Conservation (phyloP, 108 stramenopile genomes). For the Cyclotella baltica region DNA sequence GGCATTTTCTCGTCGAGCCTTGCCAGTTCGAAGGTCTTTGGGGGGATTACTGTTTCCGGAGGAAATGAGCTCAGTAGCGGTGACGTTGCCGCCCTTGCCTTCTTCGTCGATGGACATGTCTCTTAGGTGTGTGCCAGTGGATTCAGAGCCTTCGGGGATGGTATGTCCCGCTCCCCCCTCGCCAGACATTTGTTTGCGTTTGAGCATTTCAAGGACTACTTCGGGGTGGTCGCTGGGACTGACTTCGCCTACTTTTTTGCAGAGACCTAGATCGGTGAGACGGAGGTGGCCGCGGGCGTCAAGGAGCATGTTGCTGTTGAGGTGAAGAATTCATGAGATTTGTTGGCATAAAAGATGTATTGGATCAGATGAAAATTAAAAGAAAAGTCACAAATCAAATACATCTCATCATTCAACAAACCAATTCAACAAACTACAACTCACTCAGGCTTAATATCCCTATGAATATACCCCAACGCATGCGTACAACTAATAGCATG, state of each 20-base stretch:
- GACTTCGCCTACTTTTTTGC: constrained; percentile 96
- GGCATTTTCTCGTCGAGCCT: constrained; percentile 92
- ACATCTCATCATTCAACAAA: neutral
- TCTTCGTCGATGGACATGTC: constrained; percentile 91
- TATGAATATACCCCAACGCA: constrained; percentile 97
- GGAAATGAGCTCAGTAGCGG: neutral
- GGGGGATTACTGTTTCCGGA: constrained; percentile 11
- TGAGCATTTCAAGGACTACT: constrained; percentile 77
- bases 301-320: constrained; percentile 82
- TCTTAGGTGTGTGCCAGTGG: constrained; percentile 60
- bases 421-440: neutral
- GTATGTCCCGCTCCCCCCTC: constrained; percentile 14
- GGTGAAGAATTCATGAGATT: neutral
- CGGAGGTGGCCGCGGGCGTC: constrained; percentile 98
- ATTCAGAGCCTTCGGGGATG: constrained; percentile 48
- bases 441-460: constrained; percentile 98
- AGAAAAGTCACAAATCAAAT: neutral
- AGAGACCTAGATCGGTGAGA: constrained; percentile 98
- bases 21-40: constrained; percentile 64
- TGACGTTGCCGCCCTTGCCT: neutral
- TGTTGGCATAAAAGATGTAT: neutral
- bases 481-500: constrained; percentile 95
- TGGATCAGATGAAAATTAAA: neutral
- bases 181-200: constrained; percentile 53
- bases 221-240: constrained; percentile 89